Conservation (phyloP, 164 flowering plant species). For the Umbilicus rupestris region DNA sequence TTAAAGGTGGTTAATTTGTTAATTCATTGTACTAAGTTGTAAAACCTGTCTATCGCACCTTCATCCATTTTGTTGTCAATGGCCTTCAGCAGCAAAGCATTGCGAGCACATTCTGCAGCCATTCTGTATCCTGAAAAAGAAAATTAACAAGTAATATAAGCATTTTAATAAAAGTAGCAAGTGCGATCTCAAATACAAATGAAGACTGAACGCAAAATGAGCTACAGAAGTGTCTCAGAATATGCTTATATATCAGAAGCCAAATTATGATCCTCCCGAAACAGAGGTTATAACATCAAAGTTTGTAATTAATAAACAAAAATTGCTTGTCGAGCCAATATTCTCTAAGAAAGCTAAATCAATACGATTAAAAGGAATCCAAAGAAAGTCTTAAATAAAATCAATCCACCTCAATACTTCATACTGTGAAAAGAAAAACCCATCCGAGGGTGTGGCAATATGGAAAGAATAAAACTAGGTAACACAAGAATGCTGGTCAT, state of each 20-base stretch:
- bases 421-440: neutral
- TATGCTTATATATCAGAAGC: no score
- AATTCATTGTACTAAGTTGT: neutral
- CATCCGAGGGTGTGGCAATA: neutral
- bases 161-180: neutral
- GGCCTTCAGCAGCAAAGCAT: conserved; percentile 65
- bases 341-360: no score
- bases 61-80: conserved; percentile 69
- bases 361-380: no score
- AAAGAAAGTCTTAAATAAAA: no score
- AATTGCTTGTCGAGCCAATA: neutral
- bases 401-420: neutral
- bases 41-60: conserved; percentile 33
- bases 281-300: no score
- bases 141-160: neutral
- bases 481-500: no score
- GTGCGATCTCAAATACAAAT: neutral
- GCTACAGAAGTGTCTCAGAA: no score
- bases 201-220: neutral
- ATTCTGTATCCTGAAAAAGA: conserved; percentile 56
- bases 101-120: conserved; percentile 90
- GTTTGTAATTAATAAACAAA: no score
- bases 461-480: neutral
- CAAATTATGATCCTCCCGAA: no score
- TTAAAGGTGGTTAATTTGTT: no score